phyloP scores from a whole-genome alignment of 202 grass and related monocot species.

The Schoenoplectus triqueter region DNA sequence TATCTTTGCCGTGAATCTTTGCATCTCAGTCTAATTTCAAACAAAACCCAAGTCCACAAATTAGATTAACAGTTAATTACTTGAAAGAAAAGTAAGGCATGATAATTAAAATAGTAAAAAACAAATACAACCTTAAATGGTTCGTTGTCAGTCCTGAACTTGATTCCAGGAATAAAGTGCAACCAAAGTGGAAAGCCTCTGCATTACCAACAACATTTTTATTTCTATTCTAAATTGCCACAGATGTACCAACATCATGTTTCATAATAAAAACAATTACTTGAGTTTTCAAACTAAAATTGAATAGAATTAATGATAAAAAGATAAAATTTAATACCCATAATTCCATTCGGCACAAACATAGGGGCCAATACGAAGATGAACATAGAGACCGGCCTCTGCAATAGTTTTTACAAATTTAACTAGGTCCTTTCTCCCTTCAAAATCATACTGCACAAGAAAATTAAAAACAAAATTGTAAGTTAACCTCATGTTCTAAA shows the following conservation, averaged over 20 bases:
- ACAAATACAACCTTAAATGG: constrained; percentile 64
- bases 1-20: constrained; percentile 90
- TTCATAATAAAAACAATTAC: constrained; percentile 5
- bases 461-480: not conserved
- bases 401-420: constrained; percentile 82
- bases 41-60: constrained; percentile 20
- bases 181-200: constrained; percentile 98
- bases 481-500: not conserved
- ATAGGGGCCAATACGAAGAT: constrained; percentile 98
- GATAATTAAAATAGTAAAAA: not conserved
- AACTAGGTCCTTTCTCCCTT: constrained; percentile 92
- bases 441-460: constrained; percentile 86
- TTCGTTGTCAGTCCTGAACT: constrained; percentile 93
- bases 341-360: constrained; percentile 99
- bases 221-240: not conserved
- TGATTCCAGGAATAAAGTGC: constrained; percentile 96
- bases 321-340: constrained; percentile 48
- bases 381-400: constrained; percentile 83
- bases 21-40: constrained; percentile 68
- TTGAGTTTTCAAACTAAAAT: not conserved
- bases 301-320: constrained; percentile 8
- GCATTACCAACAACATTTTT: constrained; percentile 36
- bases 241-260: not conserved
- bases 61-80: constrained; percentile 22
- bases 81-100: constrained; percentile 15